A percentile compares a stretch with the other conserved stretches of the same genome.
These are phyloP conservation scores for Funneliformis geosporum DNA, from an alignment of 192 early-diverging fungal species.

Conservation along the genomic window DNA sequence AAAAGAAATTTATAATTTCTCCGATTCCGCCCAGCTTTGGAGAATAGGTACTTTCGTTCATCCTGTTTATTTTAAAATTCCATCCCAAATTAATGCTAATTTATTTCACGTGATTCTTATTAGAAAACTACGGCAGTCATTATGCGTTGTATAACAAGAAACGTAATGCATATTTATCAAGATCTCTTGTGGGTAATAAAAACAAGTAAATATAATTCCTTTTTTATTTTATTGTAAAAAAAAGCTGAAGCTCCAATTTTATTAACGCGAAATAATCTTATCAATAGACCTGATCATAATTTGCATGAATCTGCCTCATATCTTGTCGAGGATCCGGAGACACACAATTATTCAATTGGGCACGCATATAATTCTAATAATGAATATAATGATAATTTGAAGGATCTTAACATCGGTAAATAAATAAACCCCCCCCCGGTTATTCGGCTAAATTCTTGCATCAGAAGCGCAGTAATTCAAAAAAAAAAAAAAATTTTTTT, in stretches of 20 bases:
- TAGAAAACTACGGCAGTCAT: neutral
- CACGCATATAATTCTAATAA: neutral
- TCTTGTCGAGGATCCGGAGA: neutral
- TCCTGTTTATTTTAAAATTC: neutral
- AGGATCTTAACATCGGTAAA: neutral
- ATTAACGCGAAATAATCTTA: neutral
- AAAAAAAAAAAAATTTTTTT: neutral
- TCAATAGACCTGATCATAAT: neutral
- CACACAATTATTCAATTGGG: neutral
- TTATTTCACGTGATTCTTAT: too few species aligned
- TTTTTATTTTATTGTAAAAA: neutral
- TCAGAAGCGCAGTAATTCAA: neutral
- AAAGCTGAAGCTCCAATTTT: neutral
- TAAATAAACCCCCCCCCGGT: neutral
- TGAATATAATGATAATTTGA: neutral
- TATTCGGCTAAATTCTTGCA: neutral
- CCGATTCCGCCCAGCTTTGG: slow-evolving; percentile 1
- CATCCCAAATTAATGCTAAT: too few species aligned
- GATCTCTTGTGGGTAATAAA: neutral
- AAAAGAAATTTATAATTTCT: slow-evolving; percentile 2
- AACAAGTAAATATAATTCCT: neutral
- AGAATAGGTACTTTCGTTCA: neutral
- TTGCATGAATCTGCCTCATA: neutral
- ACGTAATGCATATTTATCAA: neutral
- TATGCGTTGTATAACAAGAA: slow-evolving; percentile 18